A percentile compares a stretch with the other conserved stretches of the same genome.
These are phyloP conservation scores for Cucurbita pepo DNA, from an alignment of 306 rosid species.

Conservation along the genomic window DNA sequence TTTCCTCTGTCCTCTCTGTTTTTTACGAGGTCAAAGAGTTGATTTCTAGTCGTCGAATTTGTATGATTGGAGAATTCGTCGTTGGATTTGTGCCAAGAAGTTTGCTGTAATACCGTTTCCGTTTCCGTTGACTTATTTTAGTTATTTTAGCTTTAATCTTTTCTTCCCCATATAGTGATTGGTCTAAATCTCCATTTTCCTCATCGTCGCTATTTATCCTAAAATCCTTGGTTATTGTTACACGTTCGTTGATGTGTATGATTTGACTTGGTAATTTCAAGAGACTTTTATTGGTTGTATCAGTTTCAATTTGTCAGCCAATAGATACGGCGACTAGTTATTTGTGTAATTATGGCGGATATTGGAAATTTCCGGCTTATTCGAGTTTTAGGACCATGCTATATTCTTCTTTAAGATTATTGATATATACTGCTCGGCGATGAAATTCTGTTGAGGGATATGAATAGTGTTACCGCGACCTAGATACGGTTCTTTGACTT, in stretches of 20 bases:
- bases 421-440: not conserved
- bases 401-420: not conserved
- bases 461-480: not conserved
- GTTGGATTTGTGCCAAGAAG: not conserved
- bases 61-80: not conserved
- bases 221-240: not conserved
- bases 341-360: not conserved
- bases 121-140: slow-evolving; percentile 6
- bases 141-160: not conserved
- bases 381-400: not conserved
- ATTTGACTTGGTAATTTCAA: not conserved
- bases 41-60: slow-evolving; percentile 4
- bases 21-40: slow-evolving; percentile 1
- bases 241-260: not conserved
- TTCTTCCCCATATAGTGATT: not conserved
- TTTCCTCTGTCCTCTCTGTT: not conserved
- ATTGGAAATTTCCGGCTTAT: not conserved
- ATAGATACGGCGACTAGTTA: not conserved
- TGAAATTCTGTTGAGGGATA: not conserved
- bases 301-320: not conserved
- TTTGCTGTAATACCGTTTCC: not conserved
- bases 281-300: not conserved
- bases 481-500: slow-evolving; percentile 1
- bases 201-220: not conserved
- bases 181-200: not conserved